A percentile compares a stretch with the other conserved stretches of the same genome.
These are phyloP conservation scores for Hibiscus tridactylites DNA, from an alignment of 345 rosid species.

Conservation along the genomic window DNA sequence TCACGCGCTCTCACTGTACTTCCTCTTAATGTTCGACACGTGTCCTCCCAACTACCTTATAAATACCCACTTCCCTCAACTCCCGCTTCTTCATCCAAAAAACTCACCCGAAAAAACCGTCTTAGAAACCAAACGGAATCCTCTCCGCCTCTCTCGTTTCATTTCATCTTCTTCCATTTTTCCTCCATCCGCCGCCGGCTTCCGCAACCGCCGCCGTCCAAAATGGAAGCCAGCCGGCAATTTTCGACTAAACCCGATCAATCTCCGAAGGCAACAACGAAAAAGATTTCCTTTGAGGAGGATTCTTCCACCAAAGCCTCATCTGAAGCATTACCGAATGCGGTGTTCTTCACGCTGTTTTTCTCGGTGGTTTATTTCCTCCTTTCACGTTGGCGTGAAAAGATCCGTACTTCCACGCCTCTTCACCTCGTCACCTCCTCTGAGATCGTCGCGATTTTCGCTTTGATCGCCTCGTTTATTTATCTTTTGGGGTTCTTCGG, in stretches of 20 bases:
- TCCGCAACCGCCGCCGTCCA: not conserved
- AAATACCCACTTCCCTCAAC: not conserved
- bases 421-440: slow-evolving; percentile 44
- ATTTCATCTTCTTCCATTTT: not conserved
- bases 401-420: slow-evolving; percentile 61
- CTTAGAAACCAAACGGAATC: no score
- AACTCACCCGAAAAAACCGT: not conserved
- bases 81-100: slow-evolving; percentile 8
- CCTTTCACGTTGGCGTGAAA: slow-evolving; percentile 66
- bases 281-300: not conserved
- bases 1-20: no score
- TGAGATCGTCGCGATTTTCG: slow-evolving; percentile 48
- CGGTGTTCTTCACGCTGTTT: slow-evolving; percentile 52
- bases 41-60: slow-evolving; percentile 1
- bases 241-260: slow-evolving; percentile 3
- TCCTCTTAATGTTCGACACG: not conserved
- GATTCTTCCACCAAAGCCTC: slow-evolving; percentile 12
- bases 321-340: slow-evolving; percentile 43
- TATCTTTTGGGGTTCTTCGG: slow-evolving; percentile 63
- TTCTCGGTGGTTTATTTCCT: slow-evolving; percentile 59
- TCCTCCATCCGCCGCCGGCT: not conserved
- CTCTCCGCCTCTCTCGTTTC: not conserved
- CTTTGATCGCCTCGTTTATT: slow-evolving; percentile 45
- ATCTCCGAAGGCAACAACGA: not conserved
- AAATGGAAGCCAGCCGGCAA: slow-evolving; percentile 26